Evolutionary conservation across 805 yeast genomes (phyloP), one percentile per base, ranked within the genome.

Genomic region (Debaryomyces hansenii): DNA sequence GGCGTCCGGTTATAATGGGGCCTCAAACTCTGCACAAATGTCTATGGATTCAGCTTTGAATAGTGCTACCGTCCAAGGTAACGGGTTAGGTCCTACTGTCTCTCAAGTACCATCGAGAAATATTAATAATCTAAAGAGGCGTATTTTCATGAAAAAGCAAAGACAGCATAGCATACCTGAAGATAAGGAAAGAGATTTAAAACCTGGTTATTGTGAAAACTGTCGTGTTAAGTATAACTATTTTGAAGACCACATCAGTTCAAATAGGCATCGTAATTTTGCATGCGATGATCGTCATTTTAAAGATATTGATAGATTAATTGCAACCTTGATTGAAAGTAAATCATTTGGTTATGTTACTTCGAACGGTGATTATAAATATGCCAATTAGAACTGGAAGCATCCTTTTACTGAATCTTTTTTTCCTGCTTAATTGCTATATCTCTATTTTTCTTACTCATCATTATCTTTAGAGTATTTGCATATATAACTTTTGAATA

Each of bases 191-290:
- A 64, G 63, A 42, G 75, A 70, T 33, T 46, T 60, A 37, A 67
- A 66, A 42, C 79, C 92, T 0, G 97, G 97, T 0, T 91, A 88
- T 65, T 92, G 99, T 68, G 99, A 92, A 62, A 92, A 92, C 60
- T 92, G 99, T 66, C 75, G 92, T 20, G 86, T 85, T 49, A 84
- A 84, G 60, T 92, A 87, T 61, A 91, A 87, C 42, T 80, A 82
- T 53, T 84, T 90, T 58, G 87, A 83, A 20, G 87, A 81, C 47
- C 99, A 92, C 62, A 79, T 89, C 35, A 57, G 59, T 24, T 76
- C 89, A 20, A 79, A 78, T 31, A 79, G 84, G 52, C 99, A 92
- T 63, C 74, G 86, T 41, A 79, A 80, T 44, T 91, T 90, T 69
- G 97, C 97, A 3, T 67, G 72, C 37, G 82, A 85, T 54, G 82